phyloP scores from a whole-genome alignment of 1,139 yeast species.

The Suhomyces wounanorum region DNA sequence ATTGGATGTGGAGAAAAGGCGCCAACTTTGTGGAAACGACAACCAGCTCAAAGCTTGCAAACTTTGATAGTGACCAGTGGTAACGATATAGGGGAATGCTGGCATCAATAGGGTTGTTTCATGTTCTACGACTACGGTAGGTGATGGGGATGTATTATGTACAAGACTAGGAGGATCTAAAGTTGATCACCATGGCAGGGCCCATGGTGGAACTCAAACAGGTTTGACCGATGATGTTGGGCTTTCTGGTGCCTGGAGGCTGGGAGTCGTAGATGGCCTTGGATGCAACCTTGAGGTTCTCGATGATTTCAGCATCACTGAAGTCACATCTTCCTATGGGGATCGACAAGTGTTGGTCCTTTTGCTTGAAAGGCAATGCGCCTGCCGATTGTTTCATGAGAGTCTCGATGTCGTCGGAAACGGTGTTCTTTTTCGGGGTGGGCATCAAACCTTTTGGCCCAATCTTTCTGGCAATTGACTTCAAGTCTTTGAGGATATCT shows the following conservation, averaged over 20 bases:
- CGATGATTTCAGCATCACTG: conserved; percentile 72
- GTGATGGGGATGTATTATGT: not conserved
- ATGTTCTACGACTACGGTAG: not conserved
- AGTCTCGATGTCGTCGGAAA: conserved; percentile 61
- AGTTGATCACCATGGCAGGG: conserved; percentile 75
- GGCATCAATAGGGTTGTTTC: not conserved
- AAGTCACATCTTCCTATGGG: conserved; percentile 81
- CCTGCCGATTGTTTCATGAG: conserved; percentile 63
- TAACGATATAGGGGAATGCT: too few species aligned
- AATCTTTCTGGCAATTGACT: conserved; percentile 68
- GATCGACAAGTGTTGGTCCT: conserved; percentile 57
- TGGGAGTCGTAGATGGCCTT: conserved; percentile 64
- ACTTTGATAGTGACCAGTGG: too few species aligned
- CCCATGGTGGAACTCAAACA: conserved; percentile 73
- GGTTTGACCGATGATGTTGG: conserved; percentile 71
- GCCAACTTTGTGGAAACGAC: not conserved
- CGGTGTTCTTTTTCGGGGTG: conserved; percentile 81
- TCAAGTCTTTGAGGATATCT: conserved; percentile 65
- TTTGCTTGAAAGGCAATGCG: conserved; percentile 72
- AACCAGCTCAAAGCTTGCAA: too few species aligned
- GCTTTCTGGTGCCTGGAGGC: conserved; percentile 60
- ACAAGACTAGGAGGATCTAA: conserved; percentile 16
- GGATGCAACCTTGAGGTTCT: conserved; percentile 71
- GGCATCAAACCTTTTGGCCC: conserved; percentile 96
- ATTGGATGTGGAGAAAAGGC: not conserved